phyloP scores from a whole-genome alignment of 305 asterid genomes.

The Solanum hybrid region DNA sequence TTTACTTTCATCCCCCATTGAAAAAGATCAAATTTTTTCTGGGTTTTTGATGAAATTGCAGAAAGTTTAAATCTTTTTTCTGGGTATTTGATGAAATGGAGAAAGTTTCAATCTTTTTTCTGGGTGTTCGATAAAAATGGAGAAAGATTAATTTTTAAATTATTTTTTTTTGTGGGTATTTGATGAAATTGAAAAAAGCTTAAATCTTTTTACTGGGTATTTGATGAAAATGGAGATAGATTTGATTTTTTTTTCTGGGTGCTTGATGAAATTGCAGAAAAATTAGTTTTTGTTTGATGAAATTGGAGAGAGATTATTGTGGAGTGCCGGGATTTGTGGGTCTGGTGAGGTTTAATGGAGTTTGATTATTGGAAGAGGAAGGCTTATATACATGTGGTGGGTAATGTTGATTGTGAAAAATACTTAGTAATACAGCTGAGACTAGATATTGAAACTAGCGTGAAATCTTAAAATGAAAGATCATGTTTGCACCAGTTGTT shows the following conservation, averaged over 20 bases:
- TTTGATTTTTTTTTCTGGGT: neutral
- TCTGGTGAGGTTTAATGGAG: neutral
- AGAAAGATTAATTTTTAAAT: no score
- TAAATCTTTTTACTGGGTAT: neutral
- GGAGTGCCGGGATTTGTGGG: constrained; percentile 14
- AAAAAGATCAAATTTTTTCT: neutral
- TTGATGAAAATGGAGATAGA: neutral
- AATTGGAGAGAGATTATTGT: neutral
- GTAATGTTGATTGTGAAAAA: neutral
- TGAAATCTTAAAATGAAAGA: no score
- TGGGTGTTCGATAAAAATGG: no score
- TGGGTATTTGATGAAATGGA: neutral
- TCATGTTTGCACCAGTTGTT: neutral
- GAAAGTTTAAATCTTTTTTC: neutral
- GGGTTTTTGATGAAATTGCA: neutral
- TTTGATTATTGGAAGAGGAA: neutral
- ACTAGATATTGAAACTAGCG: no score
- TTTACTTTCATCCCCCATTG: constrained; percentile 34
- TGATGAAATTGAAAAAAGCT: neutral
- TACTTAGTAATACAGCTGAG: neutral
- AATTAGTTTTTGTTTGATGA: neutral
- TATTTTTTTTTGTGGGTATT: neutral
- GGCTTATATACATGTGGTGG: neutral
- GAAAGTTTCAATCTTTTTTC: neutral
- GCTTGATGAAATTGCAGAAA: neutral